Conservation (phyloP, 495 filamentous ascomycete genomes). For the Penicillium roqueforti region DNA sequence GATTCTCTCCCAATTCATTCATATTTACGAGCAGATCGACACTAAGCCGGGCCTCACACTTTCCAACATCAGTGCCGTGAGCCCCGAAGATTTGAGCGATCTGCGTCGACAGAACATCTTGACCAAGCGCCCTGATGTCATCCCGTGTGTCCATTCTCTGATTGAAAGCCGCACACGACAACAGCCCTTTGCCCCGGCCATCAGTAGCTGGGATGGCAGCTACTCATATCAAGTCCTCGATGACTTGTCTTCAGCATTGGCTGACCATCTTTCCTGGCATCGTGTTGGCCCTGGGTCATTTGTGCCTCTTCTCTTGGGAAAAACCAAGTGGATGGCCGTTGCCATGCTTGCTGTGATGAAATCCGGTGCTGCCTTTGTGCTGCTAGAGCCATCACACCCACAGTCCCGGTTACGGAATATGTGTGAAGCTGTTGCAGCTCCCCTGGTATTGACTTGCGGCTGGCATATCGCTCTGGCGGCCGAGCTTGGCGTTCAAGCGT, state of each 20-base stretch:
- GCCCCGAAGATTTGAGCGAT: slow-evolving; percentile 2
- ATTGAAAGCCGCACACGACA: too few species aligned
- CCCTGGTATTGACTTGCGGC: too few species aligned
- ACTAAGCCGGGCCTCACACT: neutral
- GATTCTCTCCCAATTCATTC: neutral
- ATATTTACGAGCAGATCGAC: slow-evolving; percentile 5
- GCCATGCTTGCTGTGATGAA: slow-evolving; percentile 18
- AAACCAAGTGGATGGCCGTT: neutral
- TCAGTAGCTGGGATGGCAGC: slow-evolving; percentile 6
- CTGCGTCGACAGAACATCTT: too few species aligned
- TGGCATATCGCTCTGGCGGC: too few species aligned
- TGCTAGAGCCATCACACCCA: slow-evolving; percentile 31
- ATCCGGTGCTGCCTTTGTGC: slow-evolving; percentile 44
- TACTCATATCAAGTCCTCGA: slow-evolving; percentile 1
- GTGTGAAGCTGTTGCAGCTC: too few species aligned
- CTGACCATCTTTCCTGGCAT: slow-evolving; percentile 3
- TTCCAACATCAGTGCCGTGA: neutral
- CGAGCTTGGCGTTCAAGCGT: too few species aligned
- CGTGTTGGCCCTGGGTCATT: neutral
- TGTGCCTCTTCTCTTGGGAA: neutral
- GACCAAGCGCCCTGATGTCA: too few species aligned
- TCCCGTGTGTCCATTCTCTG: too few species aligned
- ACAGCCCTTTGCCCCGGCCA: too few species aligned
- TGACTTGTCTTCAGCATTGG: neutral
- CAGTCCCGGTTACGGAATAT: too few species aligned